These are phyloP conservation scores for Lagenaria siceraria DNA, from an alignment of 306 rosid species.

Conservation along the genomic window DNA sequence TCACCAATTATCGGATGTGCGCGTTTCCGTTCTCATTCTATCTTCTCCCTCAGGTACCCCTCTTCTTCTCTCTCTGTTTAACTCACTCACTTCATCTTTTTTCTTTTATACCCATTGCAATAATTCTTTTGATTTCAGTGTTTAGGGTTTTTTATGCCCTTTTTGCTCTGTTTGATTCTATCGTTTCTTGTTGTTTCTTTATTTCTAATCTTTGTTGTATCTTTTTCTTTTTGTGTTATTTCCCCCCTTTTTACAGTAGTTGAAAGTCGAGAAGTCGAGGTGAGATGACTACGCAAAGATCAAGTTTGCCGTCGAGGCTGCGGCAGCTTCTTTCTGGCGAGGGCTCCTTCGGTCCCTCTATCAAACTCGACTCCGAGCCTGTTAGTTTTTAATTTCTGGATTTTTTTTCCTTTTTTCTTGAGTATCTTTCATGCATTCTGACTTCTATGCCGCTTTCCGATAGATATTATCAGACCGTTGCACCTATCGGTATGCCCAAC, in stretches of 20 bases:
- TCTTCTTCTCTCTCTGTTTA: not conserved
- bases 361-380: slow-evolving; percentile 77
- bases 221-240: not conserved
- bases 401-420: not conserved
- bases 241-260: slow-evolving; percentile 21
- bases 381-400: slow-evolving; percentile 28
- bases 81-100: not conserved
- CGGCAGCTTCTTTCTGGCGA: slow-evolving; percentile 83
- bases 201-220: not conserved
- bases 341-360: slow-evolving; percentile 72
- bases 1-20: slow-evolving; percentile 47
- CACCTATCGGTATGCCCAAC: not conserved
- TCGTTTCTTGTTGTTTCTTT: not conserved
- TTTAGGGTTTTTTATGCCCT: slow-evolving; percentile 5
- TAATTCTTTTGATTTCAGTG: not conserved
- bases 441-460: slow-evolving; percentile 9
- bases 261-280: slow-evolving; percentile 54
- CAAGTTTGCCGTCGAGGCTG: slow-evolving; percentile 94
- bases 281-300: slow-evolving; percentile 76
- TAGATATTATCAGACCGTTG: slow-evolving; percentile 3
- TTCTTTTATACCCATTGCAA: not conserved
- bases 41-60: slow-evolving; percentile 52
- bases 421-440: not conserved
- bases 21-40: slow-evolving; percentile 20
- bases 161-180: slow-evolving; percentile 12